These are phyloP conservation scores for Coemansia sp. DNA, from an alignment of 192 early-diverging fungal genomes.

Conservation along the genomic window DNA sequence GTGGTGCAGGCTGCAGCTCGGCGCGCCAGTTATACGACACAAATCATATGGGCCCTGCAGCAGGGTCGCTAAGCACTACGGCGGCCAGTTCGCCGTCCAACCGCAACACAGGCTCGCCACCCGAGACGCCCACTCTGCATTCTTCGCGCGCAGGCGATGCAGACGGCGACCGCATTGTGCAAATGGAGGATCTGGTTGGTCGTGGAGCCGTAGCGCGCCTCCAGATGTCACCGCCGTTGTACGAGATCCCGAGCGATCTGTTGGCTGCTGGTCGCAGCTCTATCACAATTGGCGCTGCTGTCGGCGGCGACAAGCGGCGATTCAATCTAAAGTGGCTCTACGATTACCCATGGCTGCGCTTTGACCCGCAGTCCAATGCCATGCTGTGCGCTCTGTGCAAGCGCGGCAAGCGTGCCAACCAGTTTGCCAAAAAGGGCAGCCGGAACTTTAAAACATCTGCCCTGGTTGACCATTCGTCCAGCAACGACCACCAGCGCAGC, in stretches of 20 bases:
- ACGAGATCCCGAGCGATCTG: constrained; percentile 21
- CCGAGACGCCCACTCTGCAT: background rate
- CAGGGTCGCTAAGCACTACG: constrained; percentile 1
- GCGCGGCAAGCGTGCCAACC: constrained; percentile 36
- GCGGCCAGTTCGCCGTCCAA: constrained; percentile 1
- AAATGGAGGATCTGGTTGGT: constrained; percentile 36
- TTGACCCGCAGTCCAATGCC: constrained; percentile 28
- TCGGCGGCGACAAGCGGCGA: constrained; percentile 46
- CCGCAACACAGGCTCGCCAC: background rate
- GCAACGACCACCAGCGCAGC: constrained; percentile 49
- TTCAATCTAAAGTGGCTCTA: constrained; percentile 54
- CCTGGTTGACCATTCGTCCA: constrained; percentile 42
- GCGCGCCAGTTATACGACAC: constrained; percentile 1
- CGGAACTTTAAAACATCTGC: constrained; percentile 54
- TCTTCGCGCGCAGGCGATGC: background rate
- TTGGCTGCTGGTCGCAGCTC: constrained; percentile 29
- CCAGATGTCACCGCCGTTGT: background rate
- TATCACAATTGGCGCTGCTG: constrained; percentile 45
- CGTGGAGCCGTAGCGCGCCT: constrained; percentile 21
- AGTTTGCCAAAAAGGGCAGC: constrained; percentile 51
- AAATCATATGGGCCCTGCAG: background rate
- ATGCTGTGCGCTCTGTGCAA: constrained; percentile 52
- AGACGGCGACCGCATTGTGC: constrained; percentile 19
- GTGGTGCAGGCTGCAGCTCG: constrained; percentile 4
- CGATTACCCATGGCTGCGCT: constrained; percentile 51